Evolutionary conservation across 139 green algal species (phyloP), one percentile per base, ranked within the genome.

Genomic region (Auxenochlorella pyrenoidosa): DNA sequence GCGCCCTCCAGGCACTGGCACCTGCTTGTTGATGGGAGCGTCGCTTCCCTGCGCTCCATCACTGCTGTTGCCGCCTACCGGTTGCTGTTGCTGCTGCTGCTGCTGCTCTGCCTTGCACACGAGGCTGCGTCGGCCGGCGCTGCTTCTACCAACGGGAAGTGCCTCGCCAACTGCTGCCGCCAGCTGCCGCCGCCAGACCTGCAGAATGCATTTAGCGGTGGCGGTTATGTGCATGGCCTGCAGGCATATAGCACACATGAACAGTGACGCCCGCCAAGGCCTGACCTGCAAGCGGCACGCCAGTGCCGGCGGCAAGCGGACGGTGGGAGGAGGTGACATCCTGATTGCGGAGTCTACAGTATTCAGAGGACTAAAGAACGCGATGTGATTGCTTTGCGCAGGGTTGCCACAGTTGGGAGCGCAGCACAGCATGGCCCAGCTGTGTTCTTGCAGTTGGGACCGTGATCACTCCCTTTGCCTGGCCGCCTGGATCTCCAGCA

Each of bases 21-120:
- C 70, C 75, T 81, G 43, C 44, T 81, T 81, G 44, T 81, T 63
- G 30, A 81, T 81, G 18, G 75, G 75, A 32, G 36, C 75, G 21
- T 10, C 24, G 76, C 43, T 36, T 40, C 40, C 51, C 38, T 26
- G 38, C 2, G 13, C 73, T 8, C 73, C 51, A n/a, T 22, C 34
- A 32, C 13, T 76, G 80, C 59, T 41, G 80, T 41, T 24, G 2
- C 15, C 54, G 18, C 54, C 22, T 26, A 4, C 22, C 54, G 54
- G 16, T 15, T 44, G 47, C 47, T 30, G 58, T 12, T 47, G 59
- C 26, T 22, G 36, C 34, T 72, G 78, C 54, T 43, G 54, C 78
- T 84, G 79, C 58, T 72, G 58, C 58, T 84, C n/a, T 30, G 54
- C 34, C 18, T 51, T 68, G 78, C 34, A 54, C 21, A 32, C 28